These are phyloP conservation scores for Mycosarcoma maydis DNA, from an alignment of 1,284 basidiomycete species.

Conservation along the genomic window DNA sequence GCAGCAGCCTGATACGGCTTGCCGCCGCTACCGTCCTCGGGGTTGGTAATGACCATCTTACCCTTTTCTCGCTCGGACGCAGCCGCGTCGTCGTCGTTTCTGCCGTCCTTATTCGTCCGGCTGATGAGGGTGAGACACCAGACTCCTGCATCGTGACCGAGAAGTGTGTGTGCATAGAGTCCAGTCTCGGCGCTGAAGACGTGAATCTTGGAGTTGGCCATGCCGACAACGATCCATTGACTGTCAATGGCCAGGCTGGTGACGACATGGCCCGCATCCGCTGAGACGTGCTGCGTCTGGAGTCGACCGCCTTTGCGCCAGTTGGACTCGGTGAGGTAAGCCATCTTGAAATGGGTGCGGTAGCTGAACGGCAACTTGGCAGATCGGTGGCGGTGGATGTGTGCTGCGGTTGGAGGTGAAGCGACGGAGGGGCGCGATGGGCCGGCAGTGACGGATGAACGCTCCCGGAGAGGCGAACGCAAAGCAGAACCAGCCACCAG, in stretches of 20 bases:
- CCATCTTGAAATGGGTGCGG: conserved; percentile 78
- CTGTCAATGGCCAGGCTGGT: conserved; percentile 87
- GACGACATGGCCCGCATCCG: conserved; percentile 77
- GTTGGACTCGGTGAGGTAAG: conserved; percentile 80
- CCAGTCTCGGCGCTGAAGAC: conserved; percentile 86
- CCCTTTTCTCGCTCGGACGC: conserved; percentile 27
- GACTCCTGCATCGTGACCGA: conserved; percentile 87
- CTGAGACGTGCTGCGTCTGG: conserved; percentile 75
- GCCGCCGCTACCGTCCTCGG: conserved; percentile 47
- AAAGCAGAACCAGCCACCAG: conserved; percentile 3
- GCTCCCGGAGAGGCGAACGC: conserved; percentile 8
- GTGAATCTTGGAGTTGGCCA: conserved; percentile 87
- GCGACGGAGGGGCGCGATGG: conserved; percentile 12
- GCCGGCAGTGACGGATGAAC: conserved; percentile 9
- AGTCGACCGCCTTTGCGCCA: conserved; percentile 85
- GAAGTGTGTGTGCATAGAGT: conserved; percentile 78
- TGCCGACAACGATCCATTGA: conserved; percentile 87
- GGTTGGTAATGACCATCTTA: conserved; percentile 49
- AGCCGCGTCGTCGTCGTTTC: conserved; percentile 1
- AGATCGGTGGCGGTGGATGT: conserved; percentile 27
- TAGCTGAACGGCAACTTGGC: conserved; percentile 71
- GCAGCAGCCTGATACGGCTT: conserved; percentile 46
- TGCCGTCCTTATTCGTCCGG: conserved; percentile 25
- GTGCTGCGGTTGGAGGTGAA: conserved; percentile 13
- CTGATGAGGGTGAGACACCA: conserved; percentile 84